Percentiles rank a stretch among this genome's conserved stretches.
Evolutionary conservation across 108 stramenopile genomes (phyloP).

Genomic region (Cyclostephanos invisitatus): DNA sequence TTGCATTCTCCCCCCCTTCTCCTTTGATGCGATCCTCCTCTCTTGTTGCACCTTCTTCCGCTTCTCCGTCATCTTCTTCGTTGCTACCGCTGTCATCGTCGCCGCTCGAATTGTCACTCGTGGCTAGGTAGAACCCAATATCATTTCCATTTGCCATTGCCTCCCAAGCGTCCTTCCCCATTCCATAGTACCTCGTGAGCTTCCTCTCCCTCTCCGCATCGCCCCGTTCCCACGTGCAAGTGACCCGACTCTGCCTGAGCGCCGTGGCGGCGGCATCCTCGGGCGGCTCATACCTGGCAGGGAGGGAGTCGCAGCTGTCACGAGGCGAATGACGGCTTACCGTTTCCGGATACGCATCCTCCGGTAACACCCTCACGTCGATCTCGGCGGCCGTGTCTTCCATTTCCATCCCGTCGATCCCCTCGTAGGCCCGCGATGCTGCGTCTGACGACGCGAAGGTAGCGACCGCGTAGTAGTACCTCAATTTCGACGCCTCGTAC

Average conservation of each 20-base stretch:
- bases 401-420: constrained; percentile 95
- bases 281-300: constrained; percentile 90
- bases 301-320: constrained; percentile 74
- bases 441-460: constrained; percentile 72
- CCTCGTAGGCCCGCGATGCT: constrained; percentile 85
- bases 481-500: constrained; percentile 93
- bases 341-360: constrained; percentile 57
- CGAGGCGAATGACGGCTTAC: constrained; percentile 66
- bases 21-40: constrained; percentile 17
- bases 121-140: constrained; percentile 85
- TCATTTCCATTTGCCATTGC: constrained; percentile 84
- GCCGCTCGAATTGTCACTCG: constrained; percentile 76
- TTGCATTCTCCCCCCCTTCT: constrained; percentile 27
- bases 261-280: constrained; percentile 82
- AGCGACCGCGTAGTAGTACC: constrained; percentile 96
- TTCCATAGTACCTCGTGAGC: constrained; percentile 72
- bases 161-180: constrained; percentile 70
- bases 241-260: constrained; percentile 89
- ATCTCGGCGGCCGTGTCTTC: constrained; percentile 89
- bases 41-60: constrained; percentile 13
- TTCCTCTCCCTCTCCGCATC: constrained; percentile 82
- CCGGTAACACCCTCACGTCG: constrained; percentile 90
- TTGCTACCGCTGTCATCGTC: constrained; percentile 66
- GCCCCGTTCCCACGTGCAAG: constrained; percentile 98
- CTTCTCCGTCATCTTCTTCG: constrained; percentile 26